phyloP scores from a whole-genome alignment of 345 rosid genomes.

The Mercurialis annua region DNA sequence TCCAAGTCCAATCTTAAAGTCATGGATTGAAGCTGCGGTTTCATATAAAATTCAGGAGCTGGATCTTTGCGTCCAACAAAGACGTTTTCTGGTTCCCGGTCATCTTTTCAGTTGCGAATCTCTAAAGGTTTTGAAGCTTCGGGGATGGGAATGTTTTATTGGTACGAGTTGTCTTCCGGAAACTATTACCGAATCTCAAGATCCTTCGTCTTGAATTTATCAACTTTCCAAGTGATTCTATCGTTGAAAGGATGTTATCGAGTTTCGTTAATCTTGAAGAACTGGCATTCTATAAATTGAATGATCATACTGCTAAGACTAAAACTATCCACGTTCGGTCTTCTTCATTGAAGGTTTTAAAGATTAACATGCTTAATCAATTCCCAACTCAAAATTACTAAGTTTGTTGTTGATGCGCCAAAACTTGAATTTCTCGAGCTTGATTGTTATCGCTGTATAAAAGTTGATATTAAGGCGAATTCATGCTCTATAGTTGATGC shows the following conservation, averaged over 20 bases:
- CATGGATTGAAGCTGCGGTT: not conserved
- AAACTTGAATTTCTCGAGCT: not conserved
- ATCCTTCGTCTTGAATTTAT: not conserved
- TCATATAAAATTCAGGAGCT: not conserved
- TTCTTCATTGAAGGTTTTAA: not conserved
- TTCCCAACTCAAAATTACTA: too few species aligned
- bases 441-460: too few species aligned
- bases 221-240: not conserved
- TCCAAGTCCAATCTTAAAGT: not conserved
- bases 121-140: not conserved
- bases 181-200: not conserved
- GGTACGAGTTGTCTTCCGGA: too few species aligned
- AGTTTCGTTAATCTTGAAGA: not conserved
- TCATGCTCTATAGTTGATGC: too few species aligned
- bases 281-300: not conserved
- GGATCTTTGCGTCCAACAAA: not conserved
- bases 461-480: too few species aligned
- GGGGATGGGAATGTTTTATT: too few species aligned
- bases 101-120: not conserved
- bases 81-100: not conserved
- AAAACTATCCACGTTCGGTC: not conserved
- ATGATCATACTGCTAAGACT: too few species aligned
- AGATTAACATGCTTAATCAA: not conserved
- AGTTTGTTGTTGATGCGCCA: not conserved
- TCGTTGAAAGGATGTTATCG: not conserved